Conservation (phyloP, 2,329 filamentous ascomycete genomes). For the Clathrospora elynae region DNA sequence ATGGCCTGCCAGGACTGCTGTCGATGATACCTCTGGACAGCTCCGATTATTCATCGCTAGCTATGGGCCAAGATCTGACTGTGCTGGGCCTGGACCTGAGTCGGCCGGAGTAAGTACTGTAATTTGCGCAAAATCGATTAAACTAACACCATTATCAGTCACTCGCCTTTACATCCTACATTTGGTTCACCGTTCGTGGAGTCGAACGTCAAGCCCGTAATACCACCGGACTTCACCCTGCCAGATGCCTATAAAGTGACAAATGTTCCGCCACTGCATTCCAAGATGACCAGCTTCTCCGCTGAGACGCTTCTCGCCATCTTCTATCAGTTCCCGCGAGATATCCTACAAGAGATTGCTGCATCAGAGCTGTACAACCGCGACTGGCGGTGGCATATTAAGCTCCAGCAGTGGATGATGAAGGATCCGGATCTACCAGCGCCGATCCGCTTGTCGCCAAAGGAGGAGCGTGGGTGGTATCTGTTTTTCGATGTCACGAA, state of each 20-base stretch:
- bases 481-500: slow-evolving; percentile 61
- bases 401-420: slow-evolving; percentile 61
- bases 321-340: slow-evolving; percentile 70
- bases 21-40: slow-evolving; percentile 62
- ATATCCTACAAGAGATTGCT: slow-evolving; percentile 69
- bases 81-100: slow-evolving; percentile 68
- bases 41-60: slow-evolving; percentile 57
- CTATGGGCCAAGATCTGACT: slow-evolving; percentile 68
- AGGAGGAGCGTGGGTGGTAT: slow-evolving; percentile 59
- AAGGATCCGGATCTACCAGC: slow-evolving; percentile 55
- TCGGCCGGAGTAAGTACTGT: slow-evolving; percentile 60
- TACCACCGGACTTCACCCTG: slow-evolving; percentile 65
- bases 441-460: slow-evolving; percentile 53
- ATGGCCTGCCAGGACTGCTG: slow-evolving; percentile 64
- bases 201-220: slow-evolving; percentile 61
- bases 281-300: slow-evolving; percentile 63
- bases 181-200: slow-evolving; percentile 68
- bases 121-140: too few species aligned
- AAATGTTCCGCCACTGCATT: slow-evolving; percentile 66
- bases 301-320: slow-evolving; percentile 72
- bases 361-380: slow-evolving; percentile 63
- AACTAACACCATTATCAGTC: slow-evolving; percentile 36
- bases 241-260: slow-evolving; percentile 68
- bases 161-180: slow-evolving; percentile 64
- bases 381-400: slow-evolving; percentile 62